A percentile compares a stretch with the other conserved stretches of the same genome.
Evolutionary conservation across 2,329 filamentous ascomycete genomes (phyloP).

Genomic region (Xylariaceae sp.): DNA sequence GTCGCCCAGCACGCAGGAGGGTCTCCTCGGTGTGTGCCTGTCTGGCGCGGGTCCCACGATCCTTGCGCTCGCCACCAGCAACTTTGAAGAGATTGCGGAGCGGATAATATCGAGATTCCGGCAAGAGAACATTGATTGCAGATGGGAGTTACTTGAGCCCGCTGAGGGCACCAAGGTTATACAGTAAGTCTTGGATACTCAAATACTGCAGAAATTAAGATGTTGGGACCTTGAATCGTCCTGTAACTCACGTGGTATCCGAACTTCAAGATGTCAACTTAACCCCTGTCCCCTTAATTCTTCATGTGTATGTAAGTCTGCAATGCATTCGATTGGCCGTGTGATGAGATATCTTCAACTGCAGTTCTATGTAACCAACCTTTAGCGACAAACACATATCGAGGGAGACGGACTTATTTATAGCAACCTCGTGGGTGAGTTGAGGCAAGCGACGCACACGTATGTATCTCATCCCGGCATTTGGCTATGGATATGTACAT

Average conservation of each 20-base stretch:
- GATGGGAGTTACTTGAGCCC: conserved; percentile 83
- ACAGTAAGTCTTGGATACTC: neutral
- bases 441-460: no score
- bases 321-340: no score
- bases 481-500: no score
- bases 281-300: neutral
- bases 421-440: no score
- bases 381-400: no score
- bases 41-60: conserved; percentile 95
- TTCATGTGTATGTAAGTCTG: neutral
- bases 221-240: neutral
- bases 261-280: neutral
- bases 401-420: no score
- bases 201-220: neutral
- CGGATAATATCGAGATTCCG: conserved; percentile 72
- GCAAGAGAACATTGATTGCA: conserved; percentile 67
- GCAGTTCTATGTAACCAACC: no score
- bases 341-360: no score
- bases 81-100: conserved; percentile 81
- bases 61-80: conserved; percentile 80
- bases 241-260: neutral
- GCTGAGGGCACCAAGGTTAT: conserved; percentile 59
- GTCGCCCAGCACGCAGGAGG: conserved; percentile 79
- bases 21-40: conserved; percentile 87
- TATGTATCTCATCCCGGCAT: no score